Percentiles rank a stretch among this genome's conserved stretches.
Evolutionary conservation across 2,329 filamentous ascomycete species (phyloP).

Genomic region (Fusarium coicis): DNA sequence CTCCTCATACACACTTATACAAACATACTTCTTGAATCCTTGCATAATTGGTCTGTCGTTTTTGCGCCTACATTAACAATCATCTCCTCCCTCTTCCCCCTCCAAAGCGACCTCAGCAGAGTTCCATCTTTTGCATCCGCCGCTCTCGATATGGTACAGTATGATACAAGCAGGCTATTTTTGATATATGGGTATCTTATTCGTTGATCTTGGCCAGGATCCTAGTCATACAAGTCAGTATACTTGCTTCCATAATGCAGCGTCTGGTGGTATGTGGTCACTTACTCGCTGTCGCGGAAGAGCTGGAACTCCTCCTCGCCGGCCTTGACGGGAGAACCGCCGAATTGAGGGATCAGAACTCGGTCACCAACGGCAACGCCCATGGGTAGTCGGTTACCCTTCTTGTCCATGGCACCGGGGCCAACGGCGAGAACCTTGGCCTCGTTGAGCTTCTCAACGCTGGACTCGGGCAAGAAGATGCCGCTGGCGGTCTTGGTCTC

Average conservation of each 20-base stretch:
- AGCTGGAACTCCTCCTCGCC: slow-evolving; percentile 96
- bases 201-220: slow-evolving; percentile 99
- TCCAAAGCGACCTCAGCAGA: slow-evolving; percentile 12
- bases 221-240: slow-evolving; percentile 58
- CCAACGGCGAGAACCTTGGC: slow-evolving; percentile 96
- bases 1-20: slow-evolving; percentile 15
- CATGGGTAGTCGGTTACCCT: slow-evolving; percentile 88
- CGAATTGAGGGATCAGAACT: slow-evolving; percentile 96
- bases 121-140: slow-evolving; percentile 29
- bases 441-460: slow-evolving; percentile 98
- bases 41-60: slow-evolving; percentile 29
- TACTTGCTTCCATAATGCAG: not conserved
- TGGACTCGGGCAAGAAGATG: slow-evolving; percentile 97
- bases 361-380: slow-evolving; percentile 87
- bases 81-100: slow-evolving; percentile 26
- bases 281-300: slow-evolving; percentile 98
- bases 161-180: slow-evolving; percentile 48
- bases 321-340: slow-evolving; percentile 95
- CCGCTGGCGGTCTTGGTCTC: slow-evolving; percentile 96
- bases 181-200: slow-evolving; percentile 58
- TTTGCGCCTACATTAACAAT: slow-evolving; percentile 40
- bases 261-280: slow-evolving; percentile 42
- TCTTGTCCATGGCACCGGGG: slow-evolving; percentile 86
- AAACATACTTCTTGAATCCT: slow-evolving; percentile 12
- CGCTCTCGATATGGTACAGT: slow-evolving; percentile 49